Percentiles rank a stretch among this genome's conserved stretches.
Conservation (phyloP, 257 asterid species). For the Paulownia fortunei region DNA sequence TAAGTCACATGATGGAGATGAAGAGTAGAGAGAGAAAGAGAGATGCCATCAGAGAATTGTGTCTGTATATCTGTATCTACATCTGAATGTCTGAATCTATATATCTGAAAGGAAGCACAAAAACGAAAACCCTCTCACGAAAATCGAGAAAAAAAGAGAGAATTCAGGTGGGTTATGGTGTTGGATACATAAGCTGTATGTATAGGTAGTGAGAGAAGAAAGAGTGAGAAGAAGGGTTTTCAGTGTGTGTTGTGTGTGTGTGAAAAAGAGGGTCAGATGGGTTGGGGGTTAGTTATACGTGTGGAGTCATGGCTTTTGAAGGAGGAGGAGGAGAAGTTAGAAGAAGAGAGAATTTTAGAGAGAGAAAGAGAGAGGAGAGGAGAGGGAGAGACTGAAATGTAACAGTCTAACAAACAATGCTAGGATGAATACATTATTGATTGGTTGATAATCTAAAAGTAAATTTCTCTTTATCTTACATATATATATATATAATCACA, state of each 20-base stretch:
- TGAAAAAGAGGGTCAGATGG: neutral
- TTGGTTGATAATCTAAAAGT: neutral
- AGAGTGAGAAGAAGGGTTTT: neutral
- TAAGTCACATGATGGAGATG: neutral
- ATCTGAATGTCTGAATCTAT: neutral
- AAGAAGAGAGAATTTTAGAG: neutral
- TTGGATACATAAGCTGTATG: neutral
- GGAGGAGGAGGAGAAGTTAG: neutral
- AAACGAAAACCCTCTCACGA: neutral
- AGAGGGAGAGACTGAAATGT: neutral
- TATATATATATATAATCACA: too few species aligned
- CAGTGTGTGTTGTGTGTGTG: neutral
- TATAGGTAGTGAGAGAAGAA: neutral
- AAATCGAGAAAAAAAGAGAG: neutral
- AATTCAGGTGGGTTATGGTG: slow-evolving; percentile 2
- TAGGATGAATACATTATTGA: neutral
- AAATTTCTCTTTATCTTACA: neutral
- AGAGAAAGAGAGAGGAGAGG: neutral
- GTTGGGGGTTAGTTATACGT: neutral
- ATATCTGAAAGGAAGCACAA: neutral
- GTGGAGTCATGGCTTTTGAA: neutral
- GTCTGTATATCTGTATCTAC: neutral
- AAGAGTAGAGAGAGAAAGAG: neutral
- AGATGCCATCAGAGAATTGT: neutral
- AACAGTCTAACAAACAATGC: slow-evolving; percentile 4